Conservation (phyloP, 176 grass and related monocot species). For the Poa pratensis region DNA sequence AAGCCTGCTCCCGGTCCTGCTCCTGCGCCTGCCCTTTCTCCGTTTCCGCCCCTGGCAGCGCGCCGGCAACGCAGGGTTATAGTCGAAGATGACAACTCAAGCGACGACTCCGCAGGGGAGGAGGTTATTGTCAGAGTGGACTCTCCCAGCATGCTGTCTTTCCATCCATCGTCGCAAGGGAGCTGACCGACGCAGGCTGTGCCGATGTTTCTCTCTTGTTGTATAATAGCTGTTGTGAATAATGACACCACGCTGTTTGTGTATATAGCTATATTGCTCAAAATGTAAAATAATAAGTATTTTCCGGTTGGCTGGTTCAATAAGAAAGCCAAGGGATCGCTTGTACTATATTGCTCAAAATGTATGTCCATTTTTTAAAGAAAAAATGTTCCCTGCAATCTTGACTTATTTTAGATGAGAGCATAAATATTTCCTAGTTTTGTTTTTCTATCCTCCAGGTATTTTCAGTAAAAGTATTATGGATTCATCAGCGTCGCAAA, state of each 20-base stretch:
- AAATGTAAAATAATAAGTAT: background rate
- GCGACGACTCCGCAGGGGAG: conserved; percentile 72
- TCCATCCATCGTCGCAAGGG: conserved; percentile 38
- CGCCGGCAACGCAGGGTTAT: background rate
- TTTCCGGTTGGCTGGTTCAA: background rate
- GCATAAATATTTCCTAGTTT: too few relatives aligned
- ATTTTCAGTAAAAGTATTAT: conserved; percentile 14
- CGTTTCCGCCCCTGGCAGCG: background rate
- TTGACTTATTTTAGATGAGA: too few relatives aligned
- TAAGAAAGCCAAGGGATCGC: background rate
- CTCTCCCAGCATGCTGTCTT: conserved; percentile 82
- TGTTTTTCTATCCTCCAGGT: too few relatives aligned
- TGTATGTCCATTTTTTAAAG: too few relatives aligned
- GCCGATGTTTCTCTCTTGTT: background rate
- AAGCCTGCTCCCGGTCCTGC: background rate
- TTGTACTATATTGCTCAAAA: too few relatives aligned
- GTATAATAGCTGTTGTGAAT: background rate
- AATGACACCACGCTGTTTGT: background rate
- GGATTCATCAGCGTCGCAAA: background rate
- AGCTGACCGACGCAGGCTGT: background rate
- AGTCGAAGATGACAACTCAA: conserved; percentile 51
- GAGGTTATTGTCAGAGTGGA: conserved; percentile 87
- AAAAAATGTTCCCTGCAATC: too few relatives aligned
- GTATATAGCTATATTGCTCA: background rate
- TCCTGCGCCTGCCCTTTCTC: background rate